phyloP scores from a whole-genome alignment of 1,284 basidiomycete species.

The Ustilago cynodontis region DNA sequence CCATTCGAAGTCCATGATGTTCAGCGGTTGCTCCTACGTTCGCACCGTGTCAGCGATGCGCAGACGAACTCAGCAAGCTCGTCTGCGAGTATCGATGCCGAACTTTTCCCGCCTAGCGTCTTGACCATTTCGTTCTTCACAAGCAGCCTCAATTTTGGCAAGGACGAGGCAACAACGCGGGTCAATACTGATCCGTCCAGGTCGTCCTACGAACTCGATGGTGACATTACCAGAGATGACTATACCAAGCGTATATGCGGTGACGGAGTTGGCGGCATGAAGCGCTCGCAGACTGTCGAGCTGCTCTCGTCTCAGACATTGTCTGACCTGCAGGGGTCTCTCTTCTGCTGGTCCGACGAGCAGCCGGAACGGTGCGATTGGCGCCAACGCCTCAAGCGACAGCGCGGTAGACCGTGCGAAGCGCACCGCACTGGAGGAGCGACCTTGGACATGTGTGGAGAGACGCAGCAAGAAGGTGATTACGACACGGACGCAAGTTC shows the following conservation, averaged over 20 bases:
- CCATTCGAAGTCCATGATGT: slow-evolving; percentile 29
- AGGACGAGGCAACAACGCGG: slow-evolving; percentile 9
- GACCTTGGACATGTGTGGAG: neutral
- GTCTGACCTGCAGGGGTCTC: slow-evolving; percentile 19
- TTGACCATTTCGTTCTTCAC: slow-evolving; percentile 41
- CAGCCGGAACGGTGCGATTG: slow-evolving; percentile 42
- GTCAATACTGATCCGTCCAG: neutral
- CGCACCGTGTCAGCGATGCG: neutral
- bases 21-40: slow-evolving; percentile 10
- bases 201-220: neutral
- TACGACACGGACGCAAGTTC: neutral
- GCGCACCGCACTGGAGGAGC: neutral
- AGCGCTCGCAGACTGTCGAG: slow-evolving; percentile 42
- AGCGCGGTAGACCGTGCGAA: neutral
- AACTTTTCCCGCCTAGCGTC: neutral
- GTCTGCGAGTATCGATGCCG: neutral
- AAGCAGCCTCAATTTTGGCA: slow-evolving; percentile 20
- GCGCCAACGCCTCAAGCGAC: slow-evolving; percentile 24
- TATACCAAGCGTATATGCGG: slow-evolving; percentile 45
- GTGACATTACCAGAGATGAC: slow-evolving; percentile 31
- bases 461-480: neutral
- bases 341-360: slow-evolving; percentile 49
- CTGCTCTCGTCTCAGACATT: slow-evolving; percentile 38
- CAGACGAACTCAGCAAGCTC: neutral
- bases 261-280: slow-evolving; percentile 44